These are phyloP conservation scores for Aureococcus anophagefferens DNA, from an alignment of 108 stramenopile species.

Conservation along the genomic window DNA sequence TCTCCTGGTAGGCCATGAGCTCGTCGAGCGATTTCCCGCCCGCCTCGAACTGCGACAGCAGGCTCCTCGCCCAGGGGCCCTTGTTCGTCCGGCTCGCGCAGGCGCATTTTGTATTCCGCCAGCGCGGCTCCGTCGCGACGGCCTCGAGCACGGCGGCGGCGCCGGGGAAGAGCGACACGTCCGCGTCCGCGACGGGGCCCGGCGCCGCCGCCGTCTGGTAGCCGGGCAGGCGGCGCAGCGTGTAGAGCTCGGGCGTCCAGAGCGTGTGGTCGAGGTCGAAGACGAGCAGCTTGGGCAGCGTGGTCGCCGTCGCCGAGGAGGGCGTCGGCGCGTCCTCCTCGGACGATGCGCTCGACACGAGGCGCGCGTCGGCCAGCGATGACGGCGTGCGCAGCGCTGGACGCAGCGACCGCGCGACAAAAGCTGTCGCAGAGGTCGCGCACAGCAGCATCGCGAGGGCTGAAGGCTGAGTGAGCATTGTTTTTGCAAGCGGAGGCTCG, in stretches of 20 bases:
- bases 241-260: constrained; percentile 61
- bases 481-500: too few species aligned
- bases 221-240: constrained; percentile 48
- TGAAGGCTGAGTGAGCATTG: too few species aligned
- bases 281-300: constrained; percentile 2
- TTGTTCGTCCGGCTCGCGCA: constrained; percentile 59
- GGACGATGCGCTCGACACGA: too few species aligned
- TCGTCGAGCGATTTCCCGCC: constrained; percentile 10
- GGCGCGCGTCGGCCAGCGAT: too few species aligned
- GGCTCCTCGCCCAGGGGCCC: constrained; percentile 55
- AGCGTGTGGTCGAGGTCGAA: constrained; percentile 39
- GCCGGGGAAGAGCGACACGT: constrained; percentile 53
- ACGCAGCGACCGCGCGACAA: too few species aligned
- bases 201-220: constrained; percentile 11
- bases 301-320: too few species aligned
- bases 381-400: too few species aligned
- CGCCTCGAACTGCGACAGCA: constrained; percentile 48
- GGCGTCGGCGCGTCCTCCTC: too few species aligned
- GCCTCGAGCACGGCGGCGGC: constrained; percentile 39
- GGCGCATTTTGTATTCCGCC: constrained; percentile 42
- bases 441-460: too few species aligned
- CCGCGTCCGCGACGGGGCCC: constrained; percentile 44
- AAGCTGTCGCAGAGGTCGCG: too few species aligned
- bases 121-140: constrained; percentile 19
- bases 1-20: constrained; percentile 53